Evolutionary conservation across 768 basidiomycete genomes (phyloP).

Genomic region (Hemileccinum impolitum): DNA sequence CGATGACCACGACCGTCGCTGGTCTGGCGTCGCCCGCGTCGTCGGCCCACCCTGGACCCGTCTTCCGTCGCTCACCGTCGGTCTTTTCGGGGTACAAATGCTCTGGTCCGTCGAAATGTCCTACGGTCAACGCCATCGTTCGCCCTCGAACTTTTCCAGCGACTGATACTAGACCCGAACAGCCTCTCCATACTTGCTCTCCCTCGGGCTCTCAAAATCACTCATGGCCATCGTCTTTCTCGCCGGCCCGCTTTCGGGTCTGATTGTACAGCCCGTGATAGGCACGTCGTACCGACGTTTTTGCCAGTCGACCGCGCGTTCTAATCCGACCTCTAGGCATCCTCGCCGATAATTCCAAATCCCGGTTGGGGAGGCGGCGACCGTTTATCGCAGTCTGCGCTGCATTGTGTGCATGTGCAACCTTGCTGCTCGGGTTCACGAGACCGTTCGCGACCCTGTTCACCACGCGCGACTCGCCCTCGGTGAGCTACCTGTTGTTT

Average conservation of each 20-base stretch:
- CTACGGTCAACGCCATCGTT: conserved; percentile 46
- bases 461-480: conserved; percentile 29
- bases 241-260: conserved; percentile 77
- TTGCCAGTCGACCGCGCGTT: background rate
- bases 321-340: conserved; percentile 30
- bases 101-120: conserved; percentile 97
- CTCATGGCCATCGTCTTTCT: conserved; percentile 89
- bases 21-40: conserved; percentile 57
- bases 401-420: conserved; percentile 61
- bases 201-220: conserved; percentile 83
- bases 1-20: conserved; percentile 30
- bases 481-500: conserved; percentile 28
- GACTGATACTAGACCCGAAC: conserved; percentile 3
- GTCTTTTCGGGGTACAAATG: conserved; percentile 80
- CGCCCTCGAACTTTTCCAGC: background rate
- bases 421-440: conserved; percentile 84
- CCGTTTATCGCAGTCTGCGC: conserved; percentile 77
- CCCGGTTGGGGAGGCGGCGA: conserved; percentile 71
- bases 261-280: conserved; percentile 77
- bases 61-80: conserved; percentile 69
- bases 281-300: conserved; percentile 55
- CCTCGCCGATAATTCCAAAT: conserved; percentile 81
- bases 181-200: conserved; percentile 85
- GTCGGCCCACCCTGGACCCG: conserved; percentile 66
- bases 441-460: conserved; percentile 58